Evolutionary conservation across 2,329 filamentous ascomycete species (phyloP), one percentile per base, ranked within the genome.

Genomic region (Bipolaris zeicola): DNA sequence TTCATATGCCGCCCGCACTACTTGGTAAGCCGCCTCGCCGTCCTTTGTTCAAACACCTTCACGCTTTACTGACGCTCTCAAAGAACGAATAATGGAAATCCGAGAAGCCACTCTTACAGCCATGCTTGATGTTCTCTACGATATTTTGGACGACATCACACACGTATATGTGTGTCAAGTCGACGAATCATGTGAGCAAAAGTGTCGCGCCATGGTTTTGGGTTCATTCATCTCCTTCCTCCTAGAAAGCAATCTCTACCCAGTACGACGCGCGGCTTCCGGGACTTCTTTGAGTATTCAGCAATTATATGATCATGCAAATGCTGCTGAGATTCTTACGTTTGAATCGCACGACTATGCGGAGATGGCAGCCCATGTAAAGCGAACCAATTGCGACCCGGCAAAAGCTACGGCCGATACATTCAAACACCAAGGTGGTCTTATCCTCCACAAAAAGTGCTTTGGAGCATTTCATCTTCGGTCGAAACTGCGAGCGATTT

Each of bases 251-350:
- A 37, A 53, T 39, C 54, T 57, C 28, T 57, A 57, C 20, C 50
- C 54, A 13, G 24, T 37, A 39, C 54, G 54, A 14, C 50, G 54
- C 18, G 31, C 44, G 16, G 50, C 54, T 16, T 37, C 54, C 10
- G 54, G 53, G 33, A 57, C 50, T n/a, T 42, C 50, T 11, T 43
- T 57, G 31, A 57, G 54, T 16, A 57, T 57, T 13, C 43, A 57
- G 7, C 44, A 53, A 39, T 26, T 53, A 10, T 53, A 49, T 20
- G 44, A 57, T n/a, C 11, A 43, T 10, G 43, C 44, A 10, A 42
- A 42, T 10, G 28, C 43, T 11, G 43, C 39, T 5, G 50, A 53
- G n/a, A 57, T 57, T 10, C 14, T 48, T 26, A 57, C 45, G 2
- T 43, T 37, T 18, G 54, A 53, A 44, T 55, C 52, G 18, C 52